Percentiles rank a stretch among this genome's conserved stretches.
These are phyloP conservation scores for Argentina anserina DNA, from an alignment of 306 rosid species.

Conservation along the genomic window DNA sequence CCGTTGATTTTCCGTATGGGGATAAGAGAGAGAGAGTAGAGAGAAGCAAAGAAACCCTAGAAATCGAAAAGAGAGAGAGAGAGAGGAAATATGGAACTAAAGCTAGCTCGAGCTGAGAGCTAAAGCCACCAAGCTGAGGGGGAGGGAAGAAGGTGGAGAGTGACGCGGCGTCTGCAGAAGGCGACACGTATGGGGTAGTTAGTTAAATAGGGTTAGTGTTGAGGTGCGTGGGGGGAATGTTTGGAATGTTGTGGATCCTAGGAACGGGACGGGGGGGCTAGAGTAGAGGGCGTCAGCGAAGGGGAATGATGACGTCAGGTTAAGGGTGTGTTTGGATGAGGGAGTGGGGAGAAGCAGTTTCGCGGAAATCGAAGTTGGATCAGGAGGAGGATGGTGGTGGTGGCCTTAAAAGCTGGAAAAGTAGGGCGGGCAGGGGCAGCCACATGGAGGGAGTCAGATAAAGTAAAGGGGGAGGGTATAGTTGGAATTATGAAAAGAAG, in stretches of 20 bases:
- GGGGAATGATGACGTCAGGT: constrained; percentile 19
- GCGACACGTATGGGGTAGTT: constrained; percentile 52
- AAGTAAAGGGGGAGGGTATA: constrained; percentile 29
- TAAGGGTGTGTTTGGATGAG: constrained; percentile 30
- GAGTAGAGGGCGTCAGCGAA: no score
- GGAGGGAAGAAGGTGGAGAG: constrained; percentile 40
- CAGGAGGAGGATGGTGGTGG: not conserved
- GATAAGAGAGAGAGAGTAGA: no score
- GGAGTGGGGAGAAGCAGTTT: constrained; percentile 32
- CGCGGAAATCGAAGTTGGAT: constrained; percentile 67
- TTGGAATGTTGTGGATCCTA: not conserved
- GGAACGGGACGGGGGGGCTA: not conserved
- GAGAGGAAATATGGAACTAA: constrained; percentile 24
- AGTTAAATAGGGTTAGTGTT: not conserved
- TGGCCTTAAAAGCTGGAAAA: constrained; percentile 19
- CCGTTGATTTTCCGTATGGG: constrained; percentile 13
- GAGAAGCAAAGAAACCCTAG: not conserved
- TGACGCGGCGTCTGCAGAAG: no score
- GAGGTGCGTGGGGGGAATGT: not conserved
- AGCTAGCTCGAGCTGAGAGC: constrained; percentile 3
- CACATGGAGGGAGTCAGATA: constrained; percentile 83
- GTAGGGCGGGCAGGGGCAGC: constrained; percentile 36
- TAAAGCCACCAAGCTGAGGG: not conserved
- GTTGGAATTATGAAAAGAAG: not conserved
- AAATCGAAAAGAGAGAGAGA: not conserved